These are phyloP conservation scores for Grifola frondosa DNA, from an alignment of 1,284 basidiomycete species.

Conservation along the genomic window DNA sequence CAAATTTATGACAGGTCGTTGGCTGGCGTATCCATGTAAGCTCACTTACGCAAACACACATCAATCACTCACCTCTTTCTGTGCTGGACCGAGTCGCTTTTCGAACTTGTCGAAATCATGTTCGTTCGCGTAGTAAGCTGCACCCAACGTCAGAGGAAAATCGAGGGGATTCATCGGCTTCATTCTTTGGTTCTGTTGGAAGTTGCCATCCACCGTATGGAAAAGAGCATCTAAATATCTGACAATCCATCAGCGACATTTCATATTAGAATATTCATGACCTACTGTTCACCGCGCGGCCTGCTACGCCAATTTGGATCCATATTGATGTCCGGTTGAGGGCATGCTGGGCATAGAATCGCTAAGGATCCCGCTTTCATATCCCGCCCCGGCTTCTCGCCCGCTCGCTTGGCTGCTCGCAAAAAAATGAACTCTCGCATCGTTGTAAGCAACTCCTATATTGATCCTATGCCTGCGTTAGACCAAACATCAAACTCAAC, in stretches of 20 bases:
- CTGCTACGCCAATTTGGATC: conserved; percentile 6
- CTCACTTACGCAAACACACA: background rate
- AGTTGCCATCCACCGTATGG: conserved; percentile 4
- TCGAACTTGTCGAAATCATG: background rate
- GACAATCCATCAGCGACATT: background rate
- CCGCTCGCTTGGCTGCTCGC: too few species aligned
- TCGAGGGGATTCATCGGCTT: conserved; percentile 1
- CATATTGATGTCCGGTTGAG: conserved; percentile 18
- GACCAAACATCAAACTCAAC: background rate
- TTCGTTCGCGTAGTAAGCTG: conserved; percentile 5
- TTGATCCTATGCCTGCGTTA: conserved; percentile 15
- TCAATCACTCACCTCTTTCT: background rate
- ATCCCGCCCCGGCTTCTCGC: too few species aligned
- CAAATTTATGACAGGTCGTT: background rate
- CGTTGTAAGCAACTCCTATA: conserved; percentile 15
- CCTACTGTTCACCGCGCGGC: background rate
- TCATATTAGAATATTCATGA: too few species aligned
- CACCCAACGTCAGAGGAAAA: conserved; percentile 1
- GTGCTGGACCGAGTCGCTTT: background rate
- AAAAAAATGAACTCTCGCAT: conserved; percentile 9
- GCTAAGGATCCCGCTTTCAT: too few species aligned
- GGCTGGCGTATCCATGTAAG: background rate
- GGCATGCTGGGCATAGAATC: conserved; percentile 14
- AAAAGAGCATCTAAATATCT: conserved; percentile 2
- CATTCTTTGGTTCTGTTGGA: conserved; percentile 3